Base-by-base conservation (phyloP, 371 early-diverging fungal species). In the Dentiscutata heterogama region DNA sequence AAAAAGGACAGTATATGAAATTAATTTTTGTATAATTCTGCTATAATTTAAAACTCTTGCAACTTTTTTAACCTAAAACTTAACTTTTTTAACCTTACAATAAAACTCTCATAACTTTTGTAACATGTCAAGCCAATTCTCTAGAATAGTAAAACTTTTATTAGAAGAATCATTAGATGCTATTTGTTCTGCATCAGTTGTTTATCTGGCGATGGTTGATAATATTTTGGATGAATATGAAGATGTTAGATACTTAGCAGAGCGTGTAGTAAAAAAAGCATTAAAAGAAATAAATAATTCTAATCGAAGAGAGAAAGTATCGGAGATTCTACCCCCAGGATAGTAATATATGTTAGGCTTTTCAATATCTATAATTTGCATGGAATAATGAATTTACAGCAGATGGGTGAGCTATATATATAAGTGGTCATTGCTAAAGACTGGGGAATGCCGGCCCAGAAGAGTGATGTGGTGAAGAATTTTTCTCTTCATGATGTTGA, bases 201-300 rank as follows among this genome's bases (percentile, higher is more conserved):
- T 75, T 35, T 75, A 75, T 60, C 13, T 35, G 11, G 35, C 39
- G 22, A 74, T 74, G 13, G 20, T 56, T 1, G 6, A 56, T 7
- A 60, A 60, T 35, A 56, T 0, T 29, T 16, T 74, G 29, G 31
- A 4, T 56, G 2, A 3, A n/a, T 74, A 74, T 58, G 6, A 31
- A 0, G 1, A 31, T 5, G 22, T 31, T 20, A 22, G 54, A 56
- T 7, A 3, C 8, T 18, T 60, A 60, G 42, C 39, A 1, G n/a
- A 75, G 0, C 35, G 42, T 14, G 60, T 35, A 2, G 60, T 75
- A 11, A 54, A 35, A 2, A 31, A 54, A 56, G 27, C 39, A 0
- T 42, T 75, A 42, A 39, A 11, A 42, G 56, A 75, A 58, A 75
- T 75, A 75, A 39, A 56, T 31, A n/a, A 75, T 58, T 1, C 2